A percentile compares a stretch with the other conserved stretches of the same genome.
Evolutionary conservation across 2,329 filamentous ascomycete genomes (phyloP).

Genomic region (Cordyceps pruinosa): DNA sequence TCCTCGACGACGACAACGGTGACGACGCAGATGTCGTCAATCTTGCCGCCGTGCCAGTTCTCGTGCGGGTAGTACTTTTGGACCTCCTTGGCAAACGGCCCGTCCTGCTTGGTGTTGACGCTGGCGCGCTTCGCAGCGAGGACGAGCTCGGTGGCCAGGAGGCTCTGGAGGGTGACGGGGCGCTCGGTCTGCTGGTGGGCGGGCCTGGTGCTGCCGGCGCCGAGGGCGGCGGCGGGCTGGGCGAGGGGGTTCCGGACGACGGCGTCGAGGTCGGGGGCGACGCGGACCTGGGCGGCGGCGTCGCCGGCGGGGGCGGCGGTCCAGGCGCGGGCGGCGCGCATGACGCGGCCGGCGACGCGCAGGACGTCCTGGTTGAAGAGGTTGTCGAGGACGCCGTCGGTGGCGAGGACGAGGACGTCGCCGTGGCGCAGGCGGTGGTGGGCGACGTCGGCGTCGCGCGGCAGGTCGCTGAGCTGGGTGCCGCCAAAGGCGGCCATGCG

Average conservation of each 20-base stretch:
- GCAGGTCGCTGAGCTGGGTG: slow-evolving; percentile 71
- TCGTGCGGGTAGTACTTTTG: slow-evolving; percentile 82
- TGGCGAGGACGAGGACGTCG: slow-evolving; percentile 88
- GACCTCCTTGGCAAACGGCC: slow-evolving; percentile 92
- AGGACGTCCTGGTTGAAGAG: slow-evolving; percentile 86
- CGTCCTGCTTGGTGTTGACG: slow-evolving; percentile 71
- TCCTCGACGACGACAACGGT: slow-evolving; percentile 66
- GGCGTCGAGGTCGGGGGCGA: slow-evolving; percentile 52
- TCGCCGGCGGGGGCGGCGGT: slow-evolving; percentile 40
- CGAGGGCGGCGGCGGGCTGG: slow-evolving; percentile 20
- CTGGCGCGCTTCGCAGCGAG: slow-evolving; percentile 79
- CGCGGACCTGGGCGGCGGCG: slow-evolving; percentile 51
- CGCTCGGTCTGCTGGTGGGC: slow-evolving; percentile 19
- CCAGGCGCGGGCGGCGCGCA: slow-evolving; percentile 73
- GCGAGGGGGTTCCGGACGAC: slow-evolving; percentile 21
- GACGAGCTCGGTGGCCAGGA: slow-evolving; percentile 73
- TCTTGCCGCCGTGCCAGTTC: slow-evolving; percentile 83
- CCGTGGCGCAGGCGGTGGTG: slow-evolving; percentile 75
- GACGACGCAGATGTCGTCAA: slow-evolving; percentile 90
- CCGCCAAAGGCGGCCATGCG: slow-evolving; percentile 82
- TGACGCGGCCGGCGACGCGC: slow-evolving; percentile 66
- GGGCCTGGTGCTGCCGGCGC: slow-evolving; percentile 14
- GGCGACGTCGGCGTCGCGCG: slow-evolving; percentile 74
- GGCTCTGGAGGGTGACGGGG: slow-evolving; percentile 59
- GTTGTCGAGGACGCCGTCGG: slow-evolving; percentile 95